Conservation (phyloP, 441 rosid genomes). For the Adansonia grandidieri region DNA sequence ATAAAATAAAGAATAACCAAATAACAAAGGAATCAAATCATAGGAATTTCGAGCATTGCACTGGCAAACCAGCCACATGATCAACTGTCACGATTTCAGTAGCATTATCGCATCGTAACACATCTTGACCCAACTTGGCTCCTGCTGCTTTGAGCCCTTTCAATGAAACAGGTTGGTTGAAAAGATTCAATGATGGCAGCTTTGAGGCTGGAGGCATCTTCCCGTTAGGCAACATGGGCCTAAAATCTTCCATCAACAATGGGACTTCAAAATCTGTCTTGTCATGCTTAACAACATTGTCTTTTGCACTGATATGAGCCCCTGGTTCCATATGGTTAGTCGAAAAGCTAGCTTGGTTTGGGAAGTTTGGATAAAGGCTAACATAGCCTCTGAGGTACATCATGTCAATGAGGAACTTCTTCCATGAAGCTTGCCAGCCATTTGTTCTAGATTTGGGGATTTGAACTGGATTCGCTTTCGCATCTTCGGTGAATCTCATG, state of each 20-base stretch:
- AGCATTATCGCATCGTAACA: constrained; percentile 70
- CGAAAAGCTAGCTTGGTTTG: constrained; percentile 87
- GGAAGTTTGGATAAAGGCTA: constrained; percentile 91
- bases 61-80: constrained; percentile 81
- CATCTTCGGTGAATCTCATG: constrained; percentile 90
- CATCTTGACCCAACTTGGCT: constrained; percentile 91
- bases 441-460: constrained; percentile 92
- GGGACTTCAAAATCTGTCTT: constrained; percentile 92
- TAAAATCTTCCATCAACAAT: constrained; percentile 72
- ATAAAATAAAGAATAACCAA: constrained; percentile 23
- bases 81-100: constrained; percentile 79
- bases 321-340: constrained; percentile 99
- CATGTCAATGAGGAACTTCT: constrained; percentile 94
- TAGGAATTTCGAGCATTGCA: constrained; percentile 74
- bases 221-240: constrained; percentile 58
- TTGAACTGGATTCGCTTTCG: constrained; percentile 87
- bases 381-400: constrained; percentile 98
- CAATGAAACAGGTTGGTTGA: constrained; percentile 83
- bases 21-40: background rate
- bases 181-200: constrained; percentile 81
- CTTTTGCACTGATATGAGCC: constrained; percentile 89
- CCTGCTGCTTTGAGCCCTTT: constrained; percentile 97
- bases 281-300: constrained; percentile 80
- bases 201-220: constrained; percentile 86
- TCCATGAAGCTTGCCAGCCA: constrained; percentile 99